Base-by-base conservation (phyloP, 345 rosid species). In the Corchorus capsularis region DNA sequence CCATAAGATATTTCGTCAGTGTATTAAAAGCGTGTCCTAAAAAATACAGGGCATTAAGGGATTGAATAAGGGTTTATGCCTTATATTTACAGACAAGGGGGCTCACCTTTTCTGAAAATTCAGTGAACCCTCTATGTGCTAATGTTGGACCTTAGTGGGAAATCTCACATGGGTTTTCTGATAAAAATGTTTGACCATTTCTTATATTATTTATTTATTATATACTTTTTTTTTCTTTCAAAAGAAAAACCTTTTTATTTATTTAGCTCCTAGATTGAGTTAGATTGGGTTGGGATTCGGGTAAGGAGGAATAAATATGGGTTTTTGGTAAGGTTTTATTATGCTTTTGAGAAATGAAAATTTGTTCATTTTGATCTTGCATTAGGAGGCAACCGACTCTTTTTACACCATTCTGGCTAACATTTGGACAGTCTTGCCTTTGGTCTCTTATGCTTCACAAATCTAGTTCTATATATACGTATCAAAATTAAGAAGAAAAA, bases 91-190 rank as follows among this genome's bases (percentile, higher is more conserved):
- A 15, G 27, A 69, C 73, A 69, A 50, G 46, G 46, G 57, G 73
- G 60, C 32, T 34, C 46, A 27, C 60, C 60, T 50, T 69, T 17
- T 22, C 60, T 9, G 73, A 52, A 69, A 52, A 52, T 12, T 20
- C 60, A 69, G 9, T 52, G 17, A 9, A 8, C 60, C 46, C 60
- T 32, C 46, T 4, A 69, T 52, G 73, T 69, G 60, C 45, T 52
- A 4, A 34, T 69, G 73, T 52, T 52, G 73, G 73, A 69, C 9
- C 45, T 50, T 9, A 9, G 45, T 34, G 60, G 45, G 73, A 8
- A 32, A 69, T 52, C 60, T 52, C 73, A 69, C 73, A 69, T 52
- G 73, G 73, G 46, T 69, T 69, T 10, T 69, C 46, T 69, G 73
- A 17, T 34, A 27, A 10, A 17, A 22, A 3, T 69, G 15, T 69